phyloP scores from a whole-genome alignment of 2,329 filamentous ascomycete species.

The Diatrype stigma region DNA sequence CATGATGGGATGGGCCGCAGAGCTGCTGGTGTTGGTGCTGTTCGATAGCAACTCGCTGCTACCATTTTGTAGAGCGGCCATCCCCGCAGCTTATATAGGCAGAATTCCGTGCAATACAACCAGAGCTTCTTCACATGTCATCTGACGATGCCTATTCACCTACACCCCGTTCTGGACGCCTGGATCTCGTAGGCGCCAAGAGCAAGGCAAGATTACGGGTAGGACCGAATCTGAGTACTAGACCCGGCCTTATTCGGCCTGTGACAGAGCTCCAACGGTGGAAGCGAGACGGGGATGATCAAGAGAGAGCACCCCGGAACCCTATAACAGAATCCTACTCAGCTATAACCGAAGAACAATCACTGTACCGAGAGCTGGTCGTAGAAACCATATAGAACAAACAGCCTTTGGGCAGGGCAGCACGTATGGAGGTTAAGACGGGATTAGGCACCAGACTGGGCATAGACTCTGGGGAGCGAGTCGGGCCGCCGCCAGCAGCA shows the following conservation, averaged over 20 bases:
- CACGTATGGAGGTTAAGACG: neutral
- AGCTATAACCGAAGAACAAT: neutral
- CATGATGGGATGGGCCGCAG: slow-evolving; percentile 40
- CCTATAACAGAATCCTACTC: neutral
- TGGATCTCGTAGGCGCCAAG: slow-evolving; percentile 7
- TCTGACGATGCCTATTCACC: slow-evolving; percentile 10
- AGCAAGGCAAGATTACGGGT: slow-evolving; percentile 3
- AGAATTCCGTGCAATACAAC: slow-evolving; percentile 5
- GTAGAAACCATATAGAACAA: neutral
- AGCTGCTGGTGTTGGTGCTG: slow-evolving; percentile 22
- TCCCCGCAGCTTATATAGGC: slow-evolving; percentile 21
- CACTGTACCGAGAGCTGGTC: neutral
- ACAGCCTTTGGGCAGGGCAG: neutral
- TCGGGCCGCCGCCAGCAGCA: neutral
- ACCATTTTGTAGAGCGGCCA: slow-evolving; percentile 19
- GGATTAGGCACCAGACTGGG: neutral
- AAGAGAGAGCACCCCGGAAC: neutral
- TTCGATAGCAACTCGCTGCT: slow-evolving; percentile 13
- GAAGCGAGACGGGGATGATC: neutral
- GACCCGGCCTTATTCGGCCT: slow-evolving; percentile 13
- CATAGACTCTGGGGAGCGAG: neutral
- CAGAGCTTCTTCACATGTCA: slow-evolving; percentile 1
- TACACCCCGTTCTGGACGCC: slow-evolving; percentile 12
- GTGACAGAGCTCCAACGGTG: slow-evolving; percentile 3
- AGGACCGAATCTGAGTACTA: slow-evolving; percentile 17